Conservation (phyloP, 1,284 basidiomycete species). For the Malassezia obtusa region DNA sequence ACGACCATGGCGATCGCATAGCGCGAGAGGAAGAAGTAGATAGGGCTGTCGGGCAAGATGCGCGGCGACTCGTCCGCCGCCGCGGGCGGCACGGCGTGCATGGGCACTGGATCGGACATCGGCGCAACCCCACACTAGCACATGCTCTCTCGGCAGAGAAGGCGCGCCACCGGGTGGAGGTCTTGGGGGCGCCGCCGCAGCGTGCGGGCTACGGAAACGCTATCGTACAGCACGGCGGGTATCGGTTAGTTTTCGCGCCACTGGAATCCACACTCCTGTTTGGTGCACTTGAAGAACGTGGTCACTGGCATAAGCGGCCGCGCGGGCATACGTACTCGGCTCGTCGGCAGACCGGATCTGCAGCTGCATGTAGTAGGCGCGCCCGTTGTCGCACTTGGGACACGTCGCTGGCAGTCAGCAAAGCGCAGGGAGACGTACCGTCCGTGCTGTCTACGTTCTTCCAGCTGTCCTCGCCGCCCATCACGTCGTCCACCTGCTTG, state of each 20-base stretch:
- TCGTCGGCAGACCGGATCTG: slow-evolving; percentile 77
- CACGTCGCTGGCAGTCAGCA: slow-evolving; percentile 51
- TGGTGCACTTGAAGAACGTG: slow-evolving; percentile 43
- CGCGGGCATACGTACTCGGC: slow-evolving; percentile 33
- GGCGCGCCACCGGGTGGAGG: too few relatives aligned
- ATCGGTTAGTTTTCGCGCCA: slow-evolving; percentile 35
- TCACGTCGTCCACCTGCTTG: slow-evolving; percentile 38
- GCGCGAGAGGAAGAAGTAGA: slow-evolving; percentile 35
- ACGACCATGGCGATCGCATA: slow-evolving; percentile 29
- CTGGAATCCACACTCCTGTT: slow-evolving; percentile 31
- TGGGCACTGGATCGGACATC: neutral
- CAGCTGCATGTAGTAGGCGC: slow-evolving; percentile 88
- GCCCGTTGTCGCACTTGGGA: slow-evolving; percentile 76
- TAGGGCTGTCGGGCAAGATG: slow-evolving; percentile 22
- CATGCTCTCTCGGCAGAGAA: neutral
- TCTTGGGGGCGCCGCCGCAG: too few relatives aligned
- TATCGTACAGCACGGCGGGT: neutral
- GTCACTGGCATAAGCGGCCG: slow-evolving; percentile 26
- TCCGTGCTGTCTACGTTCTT: slow-evolving; percentile 83
- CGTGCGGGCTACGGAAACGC: too few relatives aligned
- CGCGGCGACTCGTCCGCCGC: neutral
- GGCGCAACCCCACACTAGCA: neutral
- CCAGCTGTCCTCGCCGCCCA: slow-evolving; percentile 67
- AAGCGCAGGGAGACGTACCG: slow-evolving; percentile 20
- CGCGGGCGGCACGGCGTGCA: neutral